A percentile compares a stretch with the other conserved stretches of the same genome.
Evolutionary conservation across 2,329 filamentous ascomycete genomes (phyloP).

Genomic region (Fusarium vanettenii): DNA sequence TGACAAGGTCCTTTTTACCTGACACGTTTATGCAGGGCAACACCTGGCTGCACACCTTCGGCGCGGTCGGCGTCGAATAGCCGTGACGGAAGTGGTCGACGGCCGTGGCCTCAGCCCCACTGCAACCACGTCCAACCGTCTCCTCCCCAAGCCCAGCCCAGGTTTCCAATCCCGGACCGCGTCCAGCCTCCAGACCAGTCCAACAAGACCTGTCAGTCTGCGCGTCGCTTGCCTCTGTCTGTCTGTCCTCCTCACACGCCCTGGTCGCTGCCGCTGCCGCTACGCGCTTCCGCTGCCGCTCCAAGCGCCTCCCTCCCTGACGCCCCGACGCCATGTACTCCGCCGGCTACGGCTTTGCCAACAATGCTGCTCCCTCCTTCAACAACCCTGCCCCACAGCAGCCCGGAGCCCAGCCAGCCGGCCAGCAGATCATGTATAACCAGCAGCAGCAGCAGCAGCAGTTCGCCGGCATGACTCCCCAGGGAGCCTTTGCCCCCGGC

Average conservation of each 20-base stretch:
- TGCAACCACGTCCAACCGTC: slow-evolving; percentile 36
- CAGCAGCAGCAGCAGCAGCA: slow-evolving; percentile 66
- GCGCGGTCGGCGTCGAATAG: slow-evolving; percentile 35
- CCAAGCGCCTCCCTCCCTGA: slow-evolving; percentile 32
- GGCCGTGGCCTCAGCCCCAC: slow-evolving; percentile 36
- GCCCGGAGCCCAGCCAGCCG: slow-evolving; percentile 53
- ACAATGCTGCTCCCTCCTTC: slow-evolving; percentile 64
- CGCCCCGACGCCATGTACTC: slow-evolving; percentile 59
- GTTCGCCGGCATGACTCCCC: slow-evolving; percentile 64
- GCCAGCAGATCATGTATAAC: slow-evolving; percentile 70
- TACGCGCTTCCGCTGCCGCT: slow-evolving; percentile 32
- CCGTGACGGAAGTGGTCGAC: slow-evolving; percentile 34
- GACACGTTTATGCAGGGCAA: slow-evolving; percentile 31
- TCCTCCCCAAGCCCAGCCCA: slow-evolving; percentile 27
- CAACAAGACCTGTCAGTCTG: neutral
- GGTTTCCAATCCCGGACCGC: slow-evolving; percentile 44
- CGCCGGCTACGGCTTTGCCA: slow-evolving; percentile 65
- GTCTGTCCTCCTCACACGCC: slow-evolving; percentile 20
- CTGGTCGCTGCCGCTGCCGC: neutral
- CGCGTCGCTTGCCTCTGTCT: slow-evolving; percentile 24
- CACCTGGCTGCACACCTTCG: slow-evolving; percentile 26
- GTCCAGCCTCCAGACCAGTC: slow-evolving; percentile 32
- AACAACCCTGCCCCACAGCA: slow-evolving; percentile 57
- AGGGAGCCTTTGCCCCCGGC: slow-evolving; percentile 62
- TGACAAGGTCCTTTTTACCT: slow-evolving; percentile 11